Evolutionary conservation across 495 filamentous ascomycete species (phyloP), one percentile per base, ranked within the genome.

Genomic region (Cenococcum geophilum): DNA sequence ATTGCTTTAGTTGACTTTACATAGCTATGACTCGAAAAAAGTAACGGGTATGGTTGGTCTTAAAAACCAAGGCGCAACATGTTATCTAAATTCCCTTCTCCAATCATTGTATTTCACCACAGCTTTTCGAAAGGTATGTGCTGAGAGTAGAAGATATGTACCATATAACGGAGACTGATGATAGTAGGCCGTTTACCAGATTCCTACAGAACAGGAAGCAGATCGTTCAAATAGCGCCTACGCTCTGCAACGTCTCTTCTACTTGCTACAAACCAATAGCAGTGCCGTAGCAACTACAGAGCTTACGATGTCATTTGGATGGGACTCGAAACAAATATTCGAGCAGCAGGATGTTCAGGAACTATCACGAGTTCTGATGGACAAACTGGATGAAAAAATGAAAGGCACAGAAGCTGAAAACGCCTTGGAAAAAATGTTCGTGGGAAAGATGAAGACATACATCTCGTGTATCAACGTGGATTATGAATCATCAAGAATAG

Each of bases 311-410:
- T 96, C 95, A 0, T 99, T 99, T 75, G 93, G 93, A 32, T 99
- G 93, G 93, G 92, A 99, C 66, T 92, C 91, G 0, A 85, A 88
- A 63, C 92, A 99, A 72, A 96, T 97, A 35, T 99, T 99, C 73
- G 95, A 96, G 72, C 93, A 99, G 72, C 93, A 99, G 76, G 93
- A 99, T 75, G 93, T 99, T 8, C 93, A 99, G 70, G 93, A 99
- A 72, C 78, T 99, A 18, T 96, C 91, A 18, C 82, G 93, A 45
- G 96, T 97, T 71, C 79, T 99, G 34, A 97, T 99, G 87, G 93
- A 99, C 73, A 84, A 87, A 49, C 83, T 99, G 76, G 93, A 97
- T 70, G 85, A 91, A 69, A 90, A 87, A 71, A 99, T 99, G 93
- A 99, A 97, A 74, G 92, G 91, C 51, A 99, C 93, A 10, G 83